Evolutionary conservation across 106 monocot species (phyloP), one percentile per base, ranked within the genome.

Genomic region (Amphibolis antarctica): DNA sequence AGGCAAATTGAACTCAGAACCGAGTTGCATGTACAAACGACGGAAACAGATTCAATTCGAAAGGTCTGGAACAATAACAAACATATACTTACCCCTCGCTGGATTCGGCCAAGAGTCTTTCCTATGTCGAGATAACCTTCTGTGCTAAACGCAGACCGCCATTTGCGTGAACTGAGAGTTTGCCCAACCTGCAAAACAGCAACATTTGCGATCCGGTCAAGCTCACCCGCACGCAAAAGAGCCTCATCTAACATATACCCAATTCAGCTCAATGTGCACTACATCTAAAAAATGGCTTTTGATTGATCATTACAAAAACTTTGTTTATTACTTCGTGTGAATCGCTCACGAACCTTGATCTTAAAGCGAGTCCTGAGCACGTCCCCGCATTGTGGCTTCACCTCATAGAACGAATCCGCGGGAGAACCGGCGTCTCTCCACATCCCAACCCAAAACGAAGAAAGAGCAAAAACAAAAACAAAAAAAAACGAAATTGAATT

Each of bases 321-420:
- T n/a, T n/a, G n/a, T n/a, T n/a, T 28, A 28, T 13, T 22, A n/a
- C 22, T 53, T 19, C 53, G 15, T 56, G 17, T 56, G 5, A 60
- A 30, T n/a, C 36, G 12, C 28, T 30, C 20, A 12, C 47, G 1
- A 12, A 75, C 75, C 75, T 75, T 75, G 44, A 75, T 75, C 75
- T 69, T 75, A 45, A 75, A 75, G 19, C 69, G 61, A 12, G 75
- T 75, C 53, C 69, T 75, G 26, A 68, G 75, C 23, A 75, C 75
- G 18, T 75, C 75, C 44, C 26, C 31, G 28, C 75, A 75, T 12
- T 75, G 63, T 17, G 68, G 63, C 45, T 69, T 53, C 28, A 75
- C 23, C 13, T 60, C 60, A 46, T 75, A 75, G 62, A 63, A 68
- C 17, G 69, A 69, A 55, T 75, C 75, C 20, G 75, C 60, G 17